Evolutionary conservation across 441 rosid genomes (phyloP).

Genomic region (Macaranga tanarius): DNA sequence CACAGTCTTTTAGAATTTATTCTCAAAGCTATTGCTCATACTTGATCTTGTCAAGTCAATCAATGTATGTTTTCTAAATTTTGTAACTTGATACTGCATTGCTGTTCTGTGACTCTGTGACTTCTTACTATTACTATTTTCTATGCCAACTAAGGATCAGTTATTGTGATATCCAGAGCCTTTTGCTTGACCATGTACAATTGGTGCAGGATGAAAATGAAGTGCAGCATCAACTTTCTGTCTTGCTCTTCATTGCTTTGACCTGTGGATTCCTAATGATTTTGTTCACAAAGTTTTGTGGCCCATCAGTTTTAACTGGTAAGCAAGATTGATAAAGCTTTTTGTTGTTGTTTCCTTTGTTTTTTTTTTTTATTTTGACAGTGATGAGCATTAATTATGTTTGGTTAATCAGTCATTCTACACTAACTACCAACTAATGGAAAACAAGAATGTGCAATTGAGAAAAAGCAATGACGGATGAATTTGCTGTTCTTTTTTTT

Average conservation of each 20-base stretch:
- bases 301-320: slow-evolving; percentile 45
- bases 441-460: not conserved
- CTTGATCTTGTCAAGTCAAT: not conserved
- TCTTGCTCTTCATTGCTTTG: slow-evolving; percentile 47
- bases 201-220: slow-evolving; percentile 42
- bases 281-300: slow-evolving; percentile 45
- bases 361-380: no score
- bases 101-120: not conserved
- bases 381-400: not conserved
- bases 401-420: not conserved
- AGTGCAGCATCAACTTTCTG: slow-evolving; percentile 50
- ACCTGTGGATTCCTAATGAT: slow-evolving; percentile 46
- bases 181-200: not conserved
- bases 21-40: not conserved
- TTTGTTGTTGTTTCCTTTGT: not conserved
- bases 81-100: not conserved
- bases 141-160: not conserved
- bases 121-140: not conserved
- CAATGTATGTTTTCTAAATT: not conserved
- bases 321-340: slow-evolving; percentile 13
- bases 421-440: not conserved
- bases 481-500: not conserved
- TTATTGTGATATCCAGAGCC: not conserved
- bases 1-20: not conserved
- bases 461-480: not conserved